phyloP scores from a whole-genome alignment of 768 basidiomycete species.

The Tricholoma sp. region DNA sequence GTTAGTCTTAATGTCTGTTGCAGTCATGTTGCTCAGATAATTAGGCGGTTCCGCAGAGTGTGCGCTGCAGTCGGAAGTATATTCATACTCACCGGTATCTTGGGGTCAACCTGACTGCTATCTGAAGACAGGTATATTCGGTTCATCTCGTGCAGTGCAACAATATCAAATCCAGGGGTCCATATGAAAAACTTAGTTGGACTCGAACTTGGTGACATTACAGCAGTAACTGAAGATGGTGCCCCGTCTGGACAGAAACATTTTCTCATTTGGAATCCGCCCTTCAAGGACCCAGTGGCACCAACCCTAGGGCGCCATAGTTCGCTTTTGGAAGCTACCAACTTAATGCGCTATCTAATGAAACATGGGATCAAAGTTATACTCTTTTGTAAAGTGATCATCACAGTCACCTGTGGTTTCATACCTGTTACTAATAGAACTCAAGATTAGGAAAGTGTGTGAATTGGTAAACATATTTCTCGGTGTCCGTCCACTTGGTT shows the following conservation, averaged over 20 bases:
- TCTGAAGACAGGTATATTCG: conserved; percentile 45
- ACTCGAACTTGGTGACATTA: conserved; percentile 53
- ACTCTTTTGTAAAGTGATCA: conserved; percentile 77
- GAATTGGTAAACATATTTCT: conserved; percentile 53
- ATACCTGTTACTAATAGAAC: neutral
- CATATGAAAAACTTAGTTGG: conserved; percentile 81
- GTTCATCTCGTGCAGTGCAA: conserved; percentile 88
- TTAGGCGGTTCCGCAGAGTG: conserved; percentile 71
- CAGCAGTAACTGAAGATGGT: conserved; percentile 73
- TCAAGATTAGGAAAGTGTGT: conserved; percentile 73
- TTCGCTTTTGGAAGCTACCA: conserved; percentile 63
- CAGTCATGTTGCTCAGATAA: conserved; percentile 78
- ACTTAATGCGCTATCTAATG: conserved; percentile 78
- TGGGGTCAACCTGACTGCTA: neutral
- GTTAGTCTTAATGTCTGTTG: neutral
- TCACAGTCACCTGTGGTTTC: neutral
- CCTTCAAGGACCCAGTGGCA: conserved; percentile 49
- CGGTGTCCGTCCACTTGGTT: neutral
- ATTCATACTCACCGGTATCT: conserved; percentile 14
- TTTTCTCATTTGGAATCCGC: conserved; percentile 73
- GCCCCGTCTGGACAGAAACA: conserved; percentile 80
- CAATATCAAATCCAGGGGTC: conserved; percentile 66
- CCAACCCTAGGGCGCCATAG: conserved; percentile 50
- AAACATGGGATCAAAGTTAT: conserved; percentile 76
- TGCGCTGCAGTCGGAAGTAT: conserved; percentile 75